Conservation (phyloP, 345 rosid genomes). For the Melaleuca alternifolia region DNA sequence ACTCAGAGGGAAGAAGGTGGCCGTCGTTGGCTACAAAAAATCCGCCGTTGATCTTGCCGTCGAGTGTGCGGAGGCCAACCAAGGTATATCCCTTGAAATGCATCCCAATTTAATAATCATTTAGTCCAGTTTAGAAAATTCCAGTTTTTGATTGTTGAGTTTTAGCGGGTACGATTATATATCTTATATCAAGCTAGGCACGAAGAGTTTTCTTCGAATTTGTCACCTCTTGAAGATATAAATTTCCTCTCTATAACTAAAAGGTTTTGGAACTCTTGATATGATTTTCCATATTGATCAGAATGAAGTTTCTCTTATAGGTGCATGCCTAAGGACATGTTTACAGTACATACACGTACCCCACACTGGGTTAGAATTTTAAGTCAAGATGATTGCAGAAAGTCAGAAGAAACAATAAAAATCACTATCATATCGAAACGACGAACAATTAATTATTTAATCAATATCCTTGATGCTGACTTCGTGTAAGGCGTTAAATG, state of each 20-base stretch:
- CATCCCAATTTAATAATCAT: background rate
- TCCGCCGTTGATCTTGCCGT: conserved; percentile 53
- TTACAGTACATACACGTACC: background rate
- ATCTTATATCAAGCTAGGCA: background rate
- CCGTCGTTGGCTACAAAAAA: conserved; percentile 41
- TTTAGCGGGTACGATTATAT: background rate
- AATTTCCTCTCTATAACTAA: background rate
- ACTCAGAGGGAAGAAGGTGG: conserved; percentile 39
- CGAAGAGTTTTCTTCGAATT: background rate
- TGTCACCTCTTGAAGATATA: background rate
- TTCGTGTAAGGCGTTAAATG: background rate
- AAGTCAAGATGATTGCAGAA: background rate
- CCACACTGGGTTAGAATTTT: background rate
- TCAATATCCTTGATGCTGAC: background rate
- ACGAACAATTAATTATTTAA: background rate
- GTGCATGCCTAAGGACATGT: background rate
- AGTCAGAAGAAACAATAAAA: background rate
- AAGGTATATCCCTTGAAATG: conserved; percentile 14
- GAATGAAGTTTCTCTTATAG: background rate
- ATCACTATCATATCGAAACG: background rate
- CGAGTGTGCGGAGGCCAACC: conserved; percentile 46
- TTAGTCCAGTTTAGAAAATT: background rate
- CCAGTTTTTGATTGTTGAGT: background rate
- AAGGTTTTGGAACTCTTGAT: background rate
- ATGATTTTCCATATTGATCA: background rate